These are phyloP conservation scores for Phaeotremella fagi DNA, from an alignment of 768 basidiomycete genomes.

Conservation along the genomic window DNA sequence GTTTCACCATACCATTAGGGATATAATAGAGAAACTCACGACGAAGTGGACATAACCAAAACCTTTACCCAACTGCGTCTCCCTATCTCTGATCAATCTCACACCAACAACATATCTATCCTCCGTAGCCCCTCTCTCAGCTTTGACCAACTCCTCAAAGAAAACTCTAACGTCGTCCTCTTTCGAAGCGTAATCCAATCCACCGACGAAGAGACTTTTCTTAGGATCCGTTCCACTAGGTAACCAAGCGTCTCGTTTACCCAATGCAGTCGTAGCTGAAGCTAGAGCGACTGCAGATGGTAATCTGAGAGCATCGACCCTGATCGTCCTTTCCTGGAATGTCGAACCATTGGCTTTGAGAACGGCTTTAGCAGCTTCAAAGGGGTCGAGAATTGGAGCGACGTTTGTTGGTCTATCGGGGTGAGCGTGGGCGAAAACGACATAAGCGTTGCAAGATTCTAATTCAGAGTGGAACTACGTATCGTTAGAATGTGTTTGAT, in stretches of 20 bases:
- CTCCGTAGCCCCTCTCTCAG: conserved; percentile 58
- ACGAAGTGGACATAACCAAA: conserved; percentile 87
- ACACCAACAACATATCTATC: conserved; percentile 68
- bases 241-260: conserved; percentile 45
- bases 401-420: conserved; percentile 48
- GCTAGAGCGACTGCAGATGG: conserved; percentile 41
- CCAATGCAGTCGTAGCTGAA: conserved; percentile 40
- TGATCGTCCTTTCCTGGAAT: conserved; percentile 72
- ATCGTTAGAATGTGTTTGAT: not conserved
- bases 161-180: conserved; percentile 84
- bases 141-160: conserved; percentile 70
- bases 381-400: conserved; percentile 48
- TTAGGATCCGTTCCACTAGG: conserved; percentile 61
- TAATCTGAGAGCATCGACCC: conserved; percentile 65
- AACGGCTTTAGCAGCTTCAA: conserved; percentile 62
- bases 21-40: conserved; percentile 53
- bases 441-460: conserved; percentile 75
- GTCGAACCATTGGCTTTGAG: conserved; percentile 64
- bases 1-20: not conserved
- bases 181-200: conserved; percentile 82
- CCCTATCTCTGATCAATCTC: conserved; percentile 81
- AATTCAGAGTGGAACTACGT: conserved; percentile 77
- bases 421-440: conserved; percentile 73
- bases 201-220: conserved; percentile 81
- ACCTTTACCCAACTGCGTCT: conserved; percentile 90